Evolutionary conservation across 495 filamentous ascomycete genomes (phyloP).

Genomic region (Beverwykella pulmonaria): DNA sequence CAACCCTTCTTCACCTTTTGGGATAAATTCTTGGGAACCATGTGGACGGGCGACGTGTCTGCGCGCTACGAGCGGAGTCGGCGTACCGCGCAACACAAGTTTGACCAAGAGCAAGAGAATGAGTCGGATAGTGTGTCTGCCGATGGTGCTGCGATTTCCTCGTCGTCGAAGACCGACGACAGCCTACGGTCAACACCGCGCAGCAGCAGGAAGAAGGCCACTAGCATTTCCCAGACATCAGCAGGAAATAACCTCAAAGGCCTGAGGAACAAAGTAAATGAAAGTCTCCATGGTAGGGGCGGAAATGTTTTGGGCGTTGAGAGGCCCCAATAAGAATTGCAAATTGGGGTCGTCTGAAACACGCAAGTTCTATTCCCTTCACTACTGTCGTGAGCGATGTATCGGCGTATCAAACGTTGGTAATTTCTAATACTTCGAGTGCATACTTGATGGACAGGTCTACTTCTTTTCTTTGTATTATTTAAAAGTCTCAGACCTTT

Average conservation of each 20-base stretch:
- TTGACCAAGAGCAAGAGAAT: constrained; percentile 28
- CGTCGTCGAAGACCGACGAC: constrained; percentile 14
- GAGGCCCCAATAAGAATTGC: constrained; percentile 17
- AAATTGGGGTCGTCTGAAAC: not conserved
- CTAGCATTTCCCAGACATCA: constrained; percentile 33
- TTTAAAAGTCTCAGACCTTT: not conserved
- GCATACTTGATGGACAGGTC: constrained; percentile 7
- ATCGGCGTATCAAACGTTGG: constrained; percentile 5
- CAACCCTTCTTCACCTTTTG: constrained; percentile 89
- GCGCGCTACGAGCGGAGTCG: constrained; percentile 52
- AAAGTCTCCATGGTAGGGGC: constrained; percentile 44
- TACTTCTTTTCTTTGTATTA: constrained; percentile 21
- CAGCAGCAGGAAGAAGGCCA: constrained; percentile 43
- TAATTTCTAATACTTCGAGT: constrained; percentile 29
- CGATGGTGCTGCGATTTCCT: not conserved
- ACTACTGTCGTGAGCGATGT: not conserved
- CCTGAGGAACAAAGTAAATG: constrained; percentile 48
- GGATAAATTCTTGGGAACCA: constrained; percentile 72
- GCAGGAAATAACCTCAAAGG: constrained; percentile 47
- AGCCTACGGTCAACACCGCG: constrained; percentile 24
- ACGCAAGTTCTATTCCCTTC: not conserved
- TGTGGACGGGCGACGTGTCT: constrained; percentile 64
- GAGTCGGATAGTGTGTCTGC: constrained; percentile 1
- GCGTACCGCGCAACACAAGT: constrained; percentile 42
- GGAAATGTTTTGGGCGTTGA: constrained; percentile 41